These are phyloP conservation scores for Atkinsonella texensis DNA, from an alignment of 2,329 filamentous ascomycete genomes.

Conservation along the genomic window DNA sequence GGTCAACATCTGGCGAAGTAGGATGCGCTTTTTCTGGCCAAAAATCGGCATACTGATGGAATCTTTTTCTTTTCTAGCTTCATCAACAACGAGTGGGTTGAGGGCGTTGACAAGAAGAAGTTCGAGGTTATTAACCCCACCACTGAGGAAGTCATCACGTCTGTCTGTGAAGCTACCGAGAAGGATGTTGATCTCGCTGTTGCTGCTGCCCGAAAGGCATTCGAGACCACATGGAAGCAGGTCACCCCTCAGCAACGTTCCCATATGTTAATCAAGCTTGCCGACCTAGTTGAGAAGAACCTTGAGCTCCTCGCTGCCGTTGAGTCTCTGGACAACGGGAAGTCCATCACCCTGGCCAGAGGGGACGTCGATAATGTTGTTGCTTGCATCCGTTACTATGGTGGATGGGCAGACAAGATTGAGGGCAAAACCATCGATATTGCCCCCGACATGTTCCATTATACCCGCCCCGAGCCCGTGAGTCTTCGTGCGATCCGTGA, in stretches of 20 bases:
- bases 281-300: conserved; percentile 71
- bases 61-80: conserved; percentile 38
- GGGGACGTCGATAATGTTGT: conserved; percentile 59
- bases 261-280: conserved; percentile 60
- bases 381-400: conserved; percentile 61
- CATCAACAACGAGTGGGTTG: conserved; percentile 87
- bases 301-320: conserved; percentile 63
- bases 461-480: conserved; percentile 64
- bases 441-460: conserved; percentile 67
- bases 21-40: neutral
- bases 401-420: conserved; percentile 86
- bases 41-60: neutral
- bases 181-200: conserved; percentile 78
- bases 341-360: conserved; percentile 64
- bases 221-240: conserved; percentile 59
- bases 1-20: neutral
- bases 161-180: conserved; percentile 74
- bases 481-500: conserved; percentile 14
- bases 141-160: conserved; percentile 73
- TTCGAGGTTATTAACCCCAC: conserved; percentile 88
- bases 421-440: conserved; percentile 79
- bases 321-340: conserved; percentile 82
- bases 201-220: conserved; percentile 72
- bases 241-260: conserved; percentile 61
- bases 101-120: conserved; percentile 69